These are phyloP conservation scores for Penicillium ucsense DNA, from an alignment of 495 filamentous ascomycete species.

Conservation along the genomic window DNA sequence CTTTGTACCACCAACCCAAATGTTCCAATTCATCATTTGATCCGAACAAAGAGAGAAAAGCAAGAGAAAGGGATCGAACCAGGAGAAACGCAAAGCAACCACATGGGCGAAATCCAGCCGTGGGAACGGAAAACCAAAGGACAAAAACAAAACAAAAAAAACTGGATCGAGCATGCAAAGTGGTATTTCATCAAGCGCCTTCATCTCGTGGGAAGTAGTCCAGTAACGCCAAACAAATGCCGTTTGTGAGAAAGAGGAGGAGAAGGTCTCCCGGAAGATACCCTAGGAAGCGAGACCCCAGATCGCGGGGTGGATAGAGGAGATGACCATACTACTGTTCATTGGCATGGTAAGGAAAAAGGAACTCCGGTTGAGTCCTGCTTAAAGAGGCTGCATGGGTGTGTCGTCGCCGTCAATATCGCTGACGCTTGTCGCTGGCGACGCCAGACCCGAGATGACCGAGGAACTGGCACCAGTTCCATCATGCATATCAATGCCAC, in stretches of 20 bases:
- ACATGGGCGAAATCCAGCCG: too few relatives aligned
- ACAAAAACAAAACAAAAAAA: too few relatives aligned
- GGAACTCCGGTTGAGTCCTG: too few relatives aligned
- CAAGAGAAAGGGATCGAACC: too few relatives aligned
- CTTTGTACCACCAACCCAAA: background rate
- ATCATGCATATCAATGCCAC: conserved; percentile 8
- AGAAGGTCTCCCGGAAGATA: too few relatives aligned
- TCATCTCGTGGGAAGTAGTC: background rate
- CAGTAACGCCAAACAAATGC: conserved; percentile 1
- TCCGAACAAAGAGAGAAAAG: too few relatives aligned
- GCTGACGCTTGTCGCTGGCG: conserved; percentile 23
- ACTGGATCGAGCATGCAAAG: background rate
- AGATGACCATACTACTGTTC: background rate
- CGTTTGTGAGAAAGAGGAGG: background rate
- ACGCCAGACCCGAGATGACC: conserved; percentile 24
- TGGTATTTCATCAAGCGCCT: conserved; percentile 9
- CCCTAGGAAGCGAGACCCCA: background rate
- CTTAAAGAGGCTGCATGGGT: conserved; percentile 2
- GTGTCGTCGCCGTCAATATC: conserved; percentile 16
- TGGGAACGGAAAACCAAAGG: too few relatives aligned
- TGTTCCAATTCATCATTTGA: too few relatives aligned
- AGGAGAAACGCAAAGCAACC: too few relatives aligned
- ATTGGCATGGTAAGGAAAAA: too few relatives aligned
- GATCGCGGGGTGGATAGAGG: background rate
- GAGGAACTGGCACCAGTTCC: conserved; percentile 14